Base-by-base conservation (phyloP, 495 filamentous ascomycete species). In the Talaromyces wortmannii region DNA sequence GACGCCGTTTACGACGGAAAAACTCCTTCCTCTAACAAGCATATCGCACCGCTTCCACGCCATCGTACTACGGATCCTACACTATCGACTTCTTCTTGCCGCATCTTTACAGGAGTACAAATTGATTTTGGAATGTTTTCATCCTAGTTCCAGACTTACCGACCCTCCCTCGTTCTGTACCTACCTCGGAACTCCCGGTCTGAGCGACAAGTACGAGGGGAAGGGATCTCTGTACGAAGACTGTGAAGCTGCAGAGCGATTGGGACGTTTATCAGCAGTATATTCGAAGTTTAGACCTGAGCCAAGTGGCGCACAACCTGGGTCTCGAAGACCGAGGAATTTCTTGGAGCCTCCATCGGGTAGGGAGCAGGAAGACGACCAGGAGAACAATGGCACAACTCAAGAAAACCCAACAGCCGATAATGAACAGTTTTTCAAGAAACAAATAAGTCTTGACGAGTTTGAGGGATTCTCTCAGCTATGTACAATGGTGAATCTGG, bases 101-200 rank as follows among this genome's bases (percentile, higher is more conserved):
- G 74, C 83, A 4, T 67, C 74, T 7, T 69, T 86, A 13, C 67
- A 78, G 15, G 80, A 83, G 52, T 82, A 86, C 63, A 75, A 81
- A 43, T 67, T 91, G 30, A 83, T 91, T 16, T 78, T 94, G 12
- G 87, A 91, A 73, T 89, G 86, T 71, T 91, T 84, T 62, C 87
- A 87, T 58, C 89, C 89, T 0, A 81, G 73, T 57, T 81, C 79
- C n/a, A 85, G 82, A 64, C 69, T 87, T 31, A 83, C 77, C 11
- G 84, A 85, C 48, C 83, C 87, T 2, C 84, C 83, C 45, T 78
- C 87, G 2, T 84, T 80, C 65, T 90, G 87, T 71, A 77, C 80
- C 47, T 86, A 87, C 59, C 74, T 86, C 6, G 79, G 77, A 44
- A 90, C 83, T 6, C 76, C 73, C 29, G 71, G 77, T 11, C 66